Conservation (phyloP, 2,329 filamentous ascomycete species). For the Trichoderma koningiopsis region DNA sequence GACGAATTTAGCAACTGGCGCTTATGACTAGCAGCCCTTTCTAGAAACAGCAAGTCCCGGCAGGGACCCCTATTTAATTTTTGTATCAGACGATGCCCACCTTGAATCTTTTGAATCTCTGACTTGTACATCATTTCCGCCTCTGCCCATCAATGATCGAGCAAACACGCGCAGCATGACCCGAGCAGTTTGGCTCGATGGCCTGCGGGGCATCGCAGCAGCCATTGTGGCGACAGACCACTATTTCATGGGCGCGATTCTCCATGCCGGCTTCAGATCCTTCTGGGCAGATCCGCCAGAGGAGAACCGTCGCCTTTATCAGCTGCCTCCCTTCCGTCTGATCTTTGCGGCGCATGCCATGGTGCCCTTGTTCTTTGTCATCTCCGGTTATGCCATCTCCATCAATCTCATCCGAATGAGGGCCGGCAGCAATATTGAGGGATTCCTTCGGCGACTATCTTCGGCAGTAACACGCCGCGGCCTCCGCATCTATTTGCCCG, state of each 20-base stretch:
- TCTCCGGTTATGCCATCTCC: constrained; percentile 18
- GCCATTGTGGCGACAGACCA: constrained; percentile 22
- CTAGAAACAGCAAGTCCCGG: constrained; percentile 12
- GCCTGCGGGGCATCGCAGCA: constrained; percentile 18
- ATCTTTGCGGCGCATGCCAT: constrained; percentile 18
- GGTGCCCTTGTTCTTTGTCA: constrained; percentile 22
- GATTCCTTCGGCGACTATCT: constrained; percentile 5
- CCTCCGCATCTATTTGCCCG: constrained; percentile 14
- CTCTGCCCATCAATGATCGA: background rate
- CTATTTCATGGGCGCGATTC: constrained; percentile 19
- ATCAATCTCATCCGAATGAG: constrained; percentile 15
- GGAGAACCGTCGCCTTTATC: constrained; percentile 10
- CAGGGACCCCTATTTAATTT: constrained; percentile 3
- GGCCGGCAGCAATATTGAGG: background rate
- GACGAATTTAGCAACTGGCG: too few species aligned
- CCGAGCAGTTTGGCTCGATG: constrained; percentile 18
- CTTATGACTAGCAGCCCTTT: constrained; percentile 4
- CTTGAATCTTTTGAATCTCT: background rate
- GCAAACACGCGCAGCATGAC: constrained; percentile 7
- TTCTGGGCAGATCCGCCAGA: constrained; percentile 21
- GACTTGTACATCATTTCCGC: background rate
- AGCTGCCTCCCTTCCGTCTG: constrained; percentile 13
- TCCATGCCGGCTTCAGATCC: constrained; percentile 21
- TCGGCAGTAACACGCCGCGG: constrained; percentile 21
- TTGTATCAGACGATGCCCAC: background rate